Evolutionary conservation across 306 rosid genomes (phyloP).

Genomic region (Cucumis hystrix): DNA sequence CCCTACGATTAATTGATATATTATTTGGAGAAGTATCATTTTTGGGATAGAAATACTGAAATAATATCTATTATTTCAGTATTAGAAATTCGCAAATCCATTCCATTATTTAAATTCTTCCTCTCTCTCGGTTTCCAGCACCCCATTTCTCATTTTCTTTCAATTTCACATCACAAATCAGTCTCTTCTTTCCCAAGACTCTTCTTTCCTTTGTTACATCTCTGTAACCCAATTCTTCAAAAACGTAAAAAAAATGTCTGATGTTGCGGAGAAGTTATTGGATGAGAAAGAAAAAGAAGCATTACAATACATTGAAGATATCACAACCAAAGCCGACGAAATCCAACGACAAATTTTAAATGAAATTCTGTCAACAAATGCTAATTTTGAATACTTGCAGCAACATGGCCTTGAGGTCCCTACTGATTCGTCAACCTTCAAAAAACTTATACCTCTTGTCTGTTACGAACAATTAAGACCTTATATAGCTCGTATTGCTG

Average conservation of each 20-base stretch:
- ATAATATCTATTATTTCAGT: too few species aligned
- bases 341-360: constrained; percentile 14
- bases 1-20: too few species aligned
- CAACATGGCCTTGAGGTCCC: neutral
- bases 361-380: neutral
- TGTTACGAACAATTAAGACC: neutral
- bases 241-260: neutral
- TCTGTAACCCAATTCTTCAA: neutral
- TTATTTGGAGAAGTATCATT: too few species aligned
- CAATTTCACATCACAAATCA: too few species aligned
- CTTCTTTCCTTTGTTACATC: neutral
- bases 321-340: constrained; percentile 29
- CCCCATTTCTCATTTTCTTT: too few species aligned
- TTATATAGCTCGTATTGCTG: constrained; percentile 46
- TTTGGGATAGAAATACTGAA: too few species aligned
- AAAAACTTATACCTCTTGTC: neutral
- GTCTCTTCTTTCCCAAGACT: neutral
- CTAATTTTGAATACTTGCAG: neutral
- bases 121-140: too few species aligned
- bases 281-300: constrained; percentile 15
- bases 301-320: constrained; percentile 34
- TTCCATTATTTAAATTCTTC: too few species aligned
- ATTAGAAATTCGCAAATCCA: too few species aligned
- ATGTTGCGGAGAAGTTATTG: neutral
- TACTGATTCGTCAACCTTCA: neutral